Percentiles rank a stretch among this genome's conserved stretches.
These are phyloP conservation scores for Plasmodium relictum DNA, from an alignment of 169 alveolate genomes.

Conservation along the genomic window DNA sequence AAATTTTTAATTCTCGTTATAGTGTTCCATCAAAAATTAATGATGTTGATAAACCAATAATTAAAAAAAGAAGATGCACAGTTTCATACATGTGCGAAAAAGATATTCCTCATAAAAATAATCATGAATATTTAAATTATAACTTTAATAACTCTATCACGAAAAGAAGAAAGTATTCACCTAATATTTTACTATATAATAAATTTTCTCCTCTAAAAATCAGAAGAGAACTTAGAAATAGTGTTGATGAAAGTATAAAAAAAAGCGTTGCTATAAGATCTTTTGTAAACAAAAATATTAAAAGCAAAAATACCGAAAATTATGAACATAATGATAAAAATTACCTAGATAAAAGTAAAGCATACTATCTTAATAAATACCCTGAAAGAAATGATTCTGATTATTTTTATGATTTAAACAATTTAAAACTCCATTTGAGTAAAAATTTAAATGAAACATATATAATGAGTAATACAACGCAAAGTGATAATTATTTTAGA, in stretches of 20 bases:
- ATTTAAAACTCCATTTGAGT: not conserved
- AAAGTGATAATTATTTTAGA: slow-evolving; percentile 40
- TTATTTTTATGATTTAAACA: not conserved
- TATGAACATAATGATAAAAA: slow-evolving; percentile 33
- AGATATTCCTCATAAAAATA: slow-evolving; percentile 5
- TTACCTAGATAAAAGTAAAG: slow-evolving; percentile 2
- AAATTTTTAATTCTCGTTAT: slow-evolving; percentile 28
- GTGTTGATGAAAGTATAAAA: slow-evolving; percentile 57
- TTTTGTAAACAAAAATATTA: slow-evolving; percentile 33
- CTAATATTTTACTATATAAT: not conserved
- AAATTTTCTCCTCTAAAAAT: slow-evolving; percentile 28
- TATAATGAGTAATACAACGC: slow-evolving; percentile 54
- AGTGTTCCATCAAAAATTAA: slow-evolving; percentile 27
- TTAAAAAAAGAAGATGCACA: slow-evolving; percentile 60
- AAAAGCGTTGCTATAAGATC: slow-evolving; percentile 53
- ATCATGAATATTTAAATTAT: slow-evolving; percentile 30
- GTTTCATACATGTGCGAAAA: slow-evolving; percentile 22
- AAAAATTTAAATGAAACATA: slow-evolving; percentile 41
- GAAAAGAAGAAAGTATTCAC: slow-evolving; percentile 36
- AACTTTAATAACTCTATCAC: slow-evolving; percentile 52
- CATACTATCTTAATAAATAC: slow-evolving; percentile 16
- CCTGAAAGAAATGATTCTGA: not conserved
- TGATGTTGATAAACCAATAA: slow-evolving; percentile 30
- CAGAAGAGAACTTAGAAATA: slow-evolving; percentile 41
- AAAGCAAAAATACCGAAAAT: slow-evolving; percentile 9